phyloP scores from a whole-genome alignment of 108 stramenopile genomes.

The Nannochloropsis salina region DNA sequence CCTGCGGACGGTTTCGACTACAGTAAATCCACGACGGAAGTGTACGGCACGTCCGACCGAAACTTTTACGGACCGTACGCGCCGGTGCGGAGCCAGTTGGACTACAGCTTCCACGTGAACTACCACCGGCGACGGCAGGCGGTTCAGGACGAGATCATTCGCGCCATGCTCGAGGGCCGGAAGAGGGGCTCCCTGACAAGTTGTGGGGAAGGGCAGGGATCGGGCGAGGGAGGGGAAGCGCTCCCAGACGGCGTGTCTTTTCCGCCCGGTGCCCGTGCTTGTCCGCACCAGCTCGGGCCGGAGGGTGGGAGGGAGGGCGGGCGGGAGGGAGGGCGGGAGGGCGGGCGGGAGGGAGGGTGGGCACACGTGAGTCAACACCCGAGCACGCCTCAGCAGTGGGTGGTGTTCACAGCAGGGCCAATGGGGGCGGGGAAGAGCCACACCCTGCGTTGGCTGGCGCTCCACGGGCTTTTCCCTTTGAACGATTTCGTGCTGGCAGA shows the following conservation, averaged over 20 bases:
- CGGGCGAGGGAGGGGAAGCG: neutral
- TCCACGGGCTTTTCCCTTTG: conserved; percentile 39
- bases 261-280: conserved; percentile 18
- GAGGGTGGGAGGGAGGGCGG: no score
- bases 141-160: conserved; percentile 45
- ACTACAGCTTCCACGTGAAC: conserved; percentile 44
- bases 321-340: no score
- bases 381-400: conserved; percentile 23
- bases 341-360: no score
- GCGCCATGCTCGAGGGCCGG: conserved; percentile 26
- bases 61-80: conserved; percentile 36
- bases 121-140: conserved; percentile 36
- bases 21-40: conserved; percentile 34
- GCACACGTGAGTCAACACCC: no score
- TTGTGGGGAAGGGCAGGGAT: neutral
- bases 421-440: conserved; percentile 50
- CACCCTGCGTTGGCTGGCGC: conserved; percentile 39
- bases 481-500: conserved; percentile 46
- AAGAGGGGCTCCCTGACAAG: conserved; percentile 25
- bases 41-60: neutral
- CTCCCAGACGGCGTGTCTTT: neutral
- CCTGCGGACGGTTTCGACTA: conserved; percentile 20
- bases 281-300: conserved; percentile 21
- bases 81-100: conserved; percentile 20
- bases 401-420: conserved; percentile 43